Evolutionary conservation across 108 stramenopile species (phyloP).

Genomic region (Cyclotella choctawhatcheeana): DNA sequence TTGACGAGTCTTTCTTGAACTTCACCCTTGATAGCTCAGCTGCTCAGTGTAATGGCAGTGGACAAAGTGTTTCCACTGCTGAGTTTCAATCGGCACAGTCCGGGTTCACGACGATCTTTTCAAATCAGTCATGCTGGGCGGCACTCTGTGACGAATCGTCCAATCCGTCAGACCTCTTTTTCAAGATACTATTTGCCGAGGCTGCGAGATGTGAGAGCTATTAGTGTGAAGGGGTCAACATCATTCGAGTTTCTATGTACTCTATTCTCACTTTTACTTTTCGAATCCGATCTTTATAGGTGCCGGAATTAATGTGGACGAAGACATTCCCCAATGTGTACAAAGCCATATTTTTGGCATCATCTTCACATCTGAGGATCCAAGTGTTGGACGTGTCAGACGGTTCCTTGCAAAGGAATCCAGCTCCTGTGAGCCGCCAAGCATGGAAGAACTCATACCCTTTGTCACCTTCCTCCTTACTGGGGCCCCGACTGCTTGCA

Average conservation of each 20-base stretch:
- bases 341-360: slow-evolving; percentile 18
- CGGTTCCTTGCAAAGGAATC: slow-evolving; percentile 7
- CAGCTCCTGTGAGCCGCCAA: slow-evolving; percentile 14
- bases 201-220: slow-evolving; percentile 41
- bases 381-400: background rate
- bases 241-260: too few species aligned
- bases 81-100: slow-evolving; percentile 21
- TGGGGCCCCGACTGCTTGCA: slow-evolving; percentile 5
- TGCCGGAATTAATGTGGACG: slow-evolving; percentile 29
- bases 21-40: slow-evolving; percentile 14
- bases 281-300: too few species aligned
- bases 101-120: slow-evolving; percentile 27
- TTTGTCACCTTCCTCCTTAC: slow-evolving; percentile 7
- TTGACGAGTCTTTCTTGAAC: slow-evolving; percentile 23
- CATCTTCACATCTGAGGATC: background rate
- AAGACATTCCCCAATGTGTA: slow-evolving; percentile 34
- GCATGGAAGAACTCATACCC: background rate
- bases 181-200: slow-evolving; percentile 25
- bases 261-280: too few species aligned
- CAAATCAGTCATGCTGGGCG: slow-evolving; percentile 32
- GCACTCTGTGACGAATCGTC: slow-evolving; percentile 31
- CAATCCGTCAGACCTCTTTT: slow-evolving; percentile 21
- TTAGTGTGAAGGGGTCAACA: too few species aligned
- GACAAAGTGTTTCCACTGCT: slow-evolving; percentile 7
- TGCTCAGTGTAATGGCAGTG: slow-evolving; percentile 22